Evolutionary conservation across 805 yeast genomes (phyloP), one percentile per base, ranked within the genome.

Genomic region (Priceomyces castillae): DNA sequence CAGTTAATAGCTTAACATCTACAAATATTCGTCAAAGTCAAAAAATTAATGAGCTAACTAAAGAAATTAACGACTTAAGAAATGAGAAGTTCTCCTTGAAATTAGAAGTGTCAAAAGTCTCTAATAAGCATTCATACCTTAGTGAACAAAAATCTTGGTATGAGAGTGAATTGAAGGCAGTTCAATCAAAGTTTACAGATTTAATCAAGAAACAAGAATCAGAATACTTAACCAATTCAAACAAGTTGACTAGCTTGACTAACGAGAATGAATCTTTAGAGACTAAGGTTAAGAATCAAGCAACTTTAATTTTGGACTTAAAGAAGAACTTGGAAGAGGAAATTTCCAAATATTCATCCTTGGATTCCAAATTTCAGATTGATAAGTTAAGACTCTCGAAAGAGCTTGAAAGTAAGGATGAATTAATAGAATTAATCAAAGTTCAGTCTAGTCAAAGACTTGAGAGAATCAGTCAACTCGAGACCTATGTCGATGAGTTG

Each of bases 341-440:
- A 31, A 40, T 57, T 2, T 38, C 53, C 4, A 43, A 56, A 30
- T 48, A 46, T 6, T 46, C 60, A 1, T 54, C 54, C 9, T 43
- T 59, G 23, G 61, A 56, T 36, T 55, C 61, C 12, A 54, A 57
- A 23, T 51, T 50, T 23, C 65, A 64, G 35, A 73, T 74, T 25
- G 90, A 84, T 54, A 74, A 82, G 63, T 59, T 61, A 9, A 59
- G 61, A 34, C 55, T 61, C 15, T 44, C 59, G n/a, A 64, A 58
- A 41, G 74, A 71, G 42, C 39, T 65, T 4, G 48, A 78, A 2
- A 62, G 78, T 36, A 87, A 84, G 58, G 82, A 82, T 39, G 79
- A 85, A 39, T 61, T 82, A 30, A 67, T 79, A 4, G 79, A 76
- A 34, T 64, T 86, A 14, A 68, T 83, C 42, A 80, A 82, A 40